phyloP scores from a whole-genome alignment of 208 protist genomes.

The Angomonas desouzai region DNA sequence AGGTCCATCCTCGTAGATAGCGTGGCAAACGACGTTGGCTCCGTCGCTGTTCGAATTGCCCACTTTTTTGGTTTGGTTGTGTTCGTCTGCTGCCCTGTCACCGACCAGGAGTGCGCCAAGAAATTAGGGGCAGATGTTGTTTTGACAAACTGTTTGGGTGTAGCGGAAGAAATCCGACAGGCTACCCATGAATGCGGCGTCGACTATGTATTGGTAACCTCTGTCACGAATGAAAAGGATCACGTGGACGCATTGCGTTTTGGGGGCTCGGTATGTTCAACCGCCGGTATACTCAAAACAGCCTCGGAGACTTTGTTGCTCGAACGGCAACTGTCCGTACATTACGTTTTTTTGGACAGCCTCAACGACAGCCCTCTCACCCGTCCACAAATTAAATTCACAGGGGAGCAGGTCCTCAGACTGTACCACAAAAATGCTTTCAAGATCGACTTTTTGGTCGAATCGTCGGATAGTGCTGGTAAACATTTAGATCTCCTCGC shows the following conservation, averaged over 20 bases:
- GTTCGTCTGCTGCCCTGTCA: constrained; percentile 14
- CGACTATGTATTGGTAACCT: background rate
- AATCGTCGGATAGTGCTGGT: background rate
- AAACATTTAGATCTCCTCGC: background rate
- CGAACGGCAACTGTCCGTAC: constrained; percentile 28
- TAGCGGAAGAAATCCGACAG: background rate
- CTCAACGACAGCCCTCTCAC: background rate
- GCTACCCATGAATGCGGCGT: background rate
- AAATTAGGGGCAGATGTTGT: background rate
- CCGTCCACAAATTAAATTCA: background rate
- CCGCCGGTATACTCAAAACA: background rate
- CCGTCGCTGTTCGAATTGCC: constrained; percentile 31
- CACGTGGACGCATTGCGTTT: background rate
- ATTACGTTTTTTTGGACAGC: constrained; percentile 28
- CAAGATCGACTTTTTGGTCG: background rate
- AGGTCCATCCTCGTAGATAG: constrained; percentile 41
- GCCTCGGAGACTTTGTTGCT: constrained; percentile 20
- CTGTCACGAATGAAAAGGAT: background rate
- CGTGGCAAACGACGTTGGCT: constrained; percentile 30
- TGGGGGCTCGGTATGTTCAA: background rate
- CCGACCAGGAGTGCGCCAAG: background rate
- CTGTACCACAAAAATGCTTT: constrained; percentile 1
- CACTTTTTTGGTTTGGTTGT: constrained; percentile 26
- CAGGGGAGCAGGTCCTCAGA: background rate
- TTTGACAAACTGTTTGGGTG: background rate